These are phyloP conservation scores for Takashimella koratensis DNA, from an alignment of 1,284 basidiomycete species.

Conservation along the genomic window DNA sequence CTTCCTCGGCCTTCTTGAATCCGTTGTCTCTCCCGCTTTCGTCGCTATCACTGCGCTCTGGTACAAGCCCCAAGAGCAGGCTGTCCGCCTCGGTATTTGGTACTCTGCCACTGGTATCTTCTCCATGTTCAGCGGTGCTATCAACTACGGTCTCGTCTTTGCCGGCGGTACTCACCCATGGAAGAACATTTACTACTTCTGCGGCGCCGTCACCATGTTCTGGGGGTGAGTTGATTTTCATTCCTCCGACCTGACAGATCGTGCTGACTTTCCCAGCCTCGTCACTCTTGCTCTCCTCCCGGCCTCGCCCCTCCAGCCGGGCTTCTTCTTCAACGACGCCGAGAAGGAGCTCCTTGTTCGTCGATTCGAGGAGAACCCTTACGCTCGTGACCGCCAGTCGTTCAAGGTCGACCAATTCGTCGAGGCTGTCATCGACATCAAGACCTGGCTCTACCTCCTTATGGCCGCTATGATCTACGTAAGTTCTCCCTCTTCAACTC, in stretches of 20 bases:
- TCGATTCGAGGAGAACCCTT: conserved; percentile 44
- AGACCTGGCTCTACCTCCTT: conserved; percentile 52
- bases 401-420: conserved; percentile 47
- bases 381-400: conserved; percentile 31
- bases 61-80: conserved; percentile 52
- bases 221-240: conserved; percentile 28
- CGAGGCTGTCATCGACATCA: conserved; percentile 51
- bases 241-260: no score
- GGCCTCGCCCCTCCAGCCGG: conserved; percentile 47
- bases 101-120: conserved; percentile 53
- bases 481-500: background rate
- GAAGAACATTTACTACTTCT: conserved; percentile 55
- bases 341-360: conserved; percentile 46
- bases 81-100: conserved; percentile 50
- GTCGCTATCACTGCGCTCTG: conserved; percentile 52
- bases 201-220: conserved; percentile 51
- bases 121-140: conserved; percentile 49
- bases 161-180: conserved; percentile 47
- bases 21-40: conserved; percentile 53
- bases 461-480: conserved; percentile 47
- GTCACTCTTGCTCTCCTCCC: conserved; percentile 51
- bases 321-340: conserved; percentile 43
- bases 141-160: conserved; percentile 53
- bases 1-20: conserved; percentile 51
- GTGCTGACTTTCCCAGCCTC: conserved; percentile 25